A percentile compares a stretch with the other conserved stretches of the same genome.
phyloP scores from a whole-genome alignment of 345 rosid genomes.

The Brassica carinata region DNA sequence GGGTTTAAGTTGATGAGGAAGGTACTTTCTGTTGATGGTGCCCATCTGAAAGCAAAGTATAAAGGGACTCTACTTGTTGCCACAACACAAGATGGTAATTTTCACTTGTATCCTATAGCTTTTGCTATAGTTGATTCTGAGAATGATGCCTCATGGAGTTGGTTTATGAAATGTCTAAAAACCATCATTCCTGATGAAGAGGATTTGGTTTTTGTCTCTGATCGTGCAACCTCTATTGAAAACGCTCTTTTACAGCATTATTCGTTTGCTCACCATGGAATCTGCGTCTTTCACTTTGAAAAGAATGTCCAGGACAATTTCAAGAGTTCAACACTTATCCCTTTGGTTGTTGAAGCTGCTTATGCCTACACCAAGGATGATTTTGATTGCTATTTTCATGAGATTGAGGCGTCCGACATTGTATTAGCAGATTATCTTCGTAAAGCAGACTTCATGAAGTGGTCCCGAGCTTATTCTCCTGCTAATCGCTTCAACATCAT shows the following conservation, averaged over 20 bases:
- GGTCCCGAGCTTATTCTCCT: too few species aligned
- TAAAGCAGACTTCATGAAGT: too few species aligned
- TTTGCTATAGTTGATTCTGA: not conserved
- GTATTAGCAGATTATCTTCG: not conserved
- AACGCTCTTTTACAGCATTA: not conserved
- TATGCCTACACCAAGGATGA: not conserved
- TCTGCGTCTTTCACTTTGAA: not conserved
- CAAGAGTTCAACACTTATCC: not conserved
- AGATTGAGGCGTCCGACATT: not conserved
- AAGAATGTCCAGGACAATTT: not conserved
- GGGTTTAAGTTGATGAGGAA: not conserved
- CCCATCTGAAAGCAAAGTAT: not conserved
- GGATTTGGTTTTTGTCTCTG: not conserved
- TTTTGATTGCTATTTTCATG: not conserved
- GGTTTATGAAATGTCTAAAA: too few species aligned
- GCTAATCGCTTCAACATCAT: too few species aligned
- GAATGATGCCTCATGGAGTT: not conserved
- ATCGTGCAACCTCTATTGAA: not conserved
- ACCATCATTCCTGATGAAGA: not conserved
- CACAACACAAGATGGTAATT: not conserved
- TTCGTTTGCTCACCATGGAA: not conserved
- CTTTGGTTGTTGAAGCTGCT: not conserved
- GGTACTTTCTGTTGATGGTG: not conserved
- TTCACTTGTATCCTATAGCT: not conserved
- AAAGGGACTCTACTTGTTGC: not conserved